A percentile compares a stretch with the other conserved stretches of the same genome.
These are phyloP conservation scores for Taphrina deformans DNA, from an alignment of 1,139 yeast species.

Conservation along the genomic window DNA sequence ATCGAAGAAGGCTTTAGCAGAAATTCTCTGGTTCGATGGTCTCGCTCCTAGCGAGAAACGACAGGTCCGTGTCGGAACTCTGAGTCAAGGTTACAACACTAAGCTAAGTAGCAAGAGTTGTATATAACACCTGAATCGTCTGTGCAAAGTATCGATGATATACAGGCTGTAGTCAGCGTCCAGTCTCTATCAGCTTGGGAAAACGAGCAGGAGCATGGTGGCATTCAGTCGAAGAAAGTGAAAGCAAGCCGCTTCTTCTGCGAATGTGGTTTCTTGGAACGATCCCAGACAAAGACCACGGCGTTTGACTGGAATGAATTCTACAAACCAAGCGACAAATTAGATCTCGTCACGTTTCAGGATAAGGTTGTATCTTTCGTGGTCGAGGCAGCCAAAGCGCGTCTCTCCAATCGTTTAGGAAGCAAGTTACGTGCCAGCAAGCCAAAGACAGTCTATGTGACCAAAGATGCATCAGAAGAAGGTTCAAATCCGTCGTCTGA, in stretches of 20 bases:
- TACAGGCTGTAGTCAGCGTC: background rate
- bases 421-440: background rate
- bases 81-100: background rate
- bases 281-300: conserved; percentile 6
- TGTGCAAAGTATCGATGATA: background rate
- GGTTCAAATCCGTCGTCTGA: background rate
- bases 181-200: background rate
- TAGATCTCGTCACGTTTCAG: conserved; percentile 2
- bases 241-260: background rate
- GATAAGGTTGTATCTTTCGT: background rate
- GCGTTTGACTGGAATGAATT: conserved; percentile 1
- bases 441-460: background rate
- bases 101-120: background rate
- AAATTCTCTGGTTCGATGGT: conserved; percentile 9
- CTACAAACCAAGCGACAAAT: background rate
- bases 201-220: background rate
- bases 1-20: background rate
- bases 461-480: background rate
- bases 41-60: background rate
- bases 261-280: conserved; percentile 11
- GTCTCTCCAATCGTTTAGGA: background rate
- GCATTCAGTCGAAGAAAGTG: background rate
- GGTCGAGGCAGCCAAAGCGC: conserved; percentile 5
- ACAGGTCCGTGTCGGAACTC: background rate
- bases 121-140: conserved; percentile 11